These are phyloP conservation scores for Rhodosporidiobolus sp. DNA, from an alignment of 768 basidiomycete genomes.

Conservation along the genomic window DNA sequence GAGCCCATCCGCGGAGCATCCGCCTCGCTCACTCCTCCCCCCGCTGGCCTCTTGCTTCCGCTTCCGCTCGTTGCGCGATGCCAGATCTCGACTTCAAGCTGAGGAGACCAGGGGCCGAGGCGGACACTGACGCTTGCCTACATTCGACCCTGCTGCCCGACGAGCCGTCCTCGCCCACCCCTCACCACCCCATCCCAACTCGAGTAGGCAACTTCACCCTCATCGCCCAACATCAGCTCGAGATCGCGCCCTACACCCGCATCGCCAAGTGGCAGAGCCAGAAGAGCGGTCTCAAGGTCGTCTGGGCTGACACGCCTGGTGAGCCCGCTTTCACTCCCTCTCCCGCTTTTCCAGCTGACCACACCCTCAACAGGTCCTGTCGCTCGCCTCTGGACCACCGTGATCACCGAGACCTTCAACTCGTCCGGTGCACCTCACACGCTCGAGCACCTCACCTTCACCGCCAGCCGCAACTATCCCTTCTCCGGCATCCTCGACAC, in stretches of 20 bases:
- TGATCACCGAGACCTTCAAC: constrained; percentile 37
- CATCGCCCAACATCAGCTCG: constrained; percentile 11
- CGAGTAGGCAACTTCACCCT: constrained; percentile 21
- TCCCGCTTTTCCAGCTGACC: not conserved
- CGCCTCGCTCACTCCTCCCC: too few relatives aligned
- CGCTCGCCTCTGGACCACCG: not conserved
- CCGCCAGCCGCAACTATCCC: constrained; percentile 58
- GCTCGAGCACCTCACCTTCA: constrained; percentile 88
- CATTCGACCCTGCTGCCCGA: too few relatives aligned
- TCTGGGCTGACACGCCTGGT: constrained; percentile 30
- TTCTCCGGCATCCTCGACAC: constrained; percentile 93
- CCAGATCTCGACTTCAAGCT: too few relatives aligned
- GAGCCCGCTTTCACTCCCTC: not conserved
- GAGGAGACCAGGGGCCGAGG: too few relatives aligned
- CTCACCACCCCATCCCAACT: not conserved
- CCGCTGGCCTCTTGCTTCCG: too few relatives aligned
- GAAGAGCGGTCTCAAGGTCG: constrained; percentile 19
- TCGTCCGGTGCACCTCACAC: constrained; percentile 87
- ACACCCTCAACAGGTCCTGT: constrained; percentile 3
- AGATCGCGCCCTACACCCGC: not conserved
- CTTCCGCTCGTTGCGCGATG: too few relatives aligned
- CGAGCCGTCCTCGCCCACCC: too few relatives aligned
- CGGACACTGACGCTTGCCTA: too few relatives aligned
- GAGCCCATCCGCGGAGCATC: not conserved
- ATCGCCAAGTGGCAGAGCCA: constrained; percentile 31